Percentiles rank a stretch among this genome's conserved stretches.
Conservation (phyloP, 257 asterid genomes). For the Solanum sitiens region DNA sequence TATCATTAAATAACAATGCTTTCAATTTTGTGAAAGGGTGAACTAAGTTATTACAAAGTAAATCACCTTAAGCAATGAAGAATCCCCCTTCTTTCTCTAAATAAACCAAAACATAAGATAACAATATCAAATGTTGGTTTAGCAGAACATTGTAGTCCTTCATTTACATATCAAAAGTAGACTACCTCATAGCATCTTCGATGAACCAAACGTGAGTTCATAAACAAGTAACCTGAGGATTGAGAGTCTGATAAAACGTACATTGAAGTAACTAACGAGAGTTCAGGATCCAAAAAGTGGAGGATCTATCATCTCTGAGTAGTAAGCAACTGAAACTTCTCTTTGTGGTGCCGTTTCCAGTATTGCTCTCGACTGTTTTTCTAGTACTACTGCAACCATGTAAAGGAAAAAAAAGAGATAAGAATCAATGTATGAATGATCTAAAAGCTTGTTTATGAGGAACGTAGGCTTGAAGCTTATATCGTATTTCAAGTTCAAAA, state of each 20-base stretch:
- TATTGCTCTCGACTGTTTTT: background rate
- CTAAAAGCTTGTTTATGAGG: background rate
- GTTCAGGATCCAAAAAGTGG: background rate
- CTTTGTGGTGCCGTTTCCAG: background rate
- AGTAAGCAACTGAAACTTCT: background rate
- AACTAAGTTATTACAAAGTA: background rate
- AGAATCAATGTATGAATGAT: background rate
- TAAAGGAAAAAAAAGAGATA: background rate
- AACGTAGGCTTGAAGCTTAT: background rate
- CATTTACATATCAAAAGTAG: background rate
- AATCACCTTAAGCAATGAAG: background rate
- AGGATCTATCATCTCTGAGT: background rate
- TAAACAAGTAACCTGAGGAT: background rate
- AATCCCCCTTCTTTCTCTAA: background rate
- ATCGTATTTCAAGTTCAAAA: background rate
- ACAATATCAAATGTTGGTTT: background rate
- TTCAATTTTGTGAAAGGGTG: background rate
- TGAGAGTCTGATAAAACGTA: background rate
- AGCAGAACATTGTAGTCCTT: background rate
- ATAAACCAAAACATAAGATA: background rate
- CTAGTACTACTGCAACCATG: background rate
- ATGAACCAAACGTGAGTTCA: background rate
- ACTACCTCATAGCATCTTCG: background rate
- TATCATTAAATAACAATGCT: background rate
- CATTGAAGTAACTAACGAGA: background rate